phyloP scores from a whole-genome alignment of 1,284 basidiomycete species.

The Trametes hirsuta region DNA sequence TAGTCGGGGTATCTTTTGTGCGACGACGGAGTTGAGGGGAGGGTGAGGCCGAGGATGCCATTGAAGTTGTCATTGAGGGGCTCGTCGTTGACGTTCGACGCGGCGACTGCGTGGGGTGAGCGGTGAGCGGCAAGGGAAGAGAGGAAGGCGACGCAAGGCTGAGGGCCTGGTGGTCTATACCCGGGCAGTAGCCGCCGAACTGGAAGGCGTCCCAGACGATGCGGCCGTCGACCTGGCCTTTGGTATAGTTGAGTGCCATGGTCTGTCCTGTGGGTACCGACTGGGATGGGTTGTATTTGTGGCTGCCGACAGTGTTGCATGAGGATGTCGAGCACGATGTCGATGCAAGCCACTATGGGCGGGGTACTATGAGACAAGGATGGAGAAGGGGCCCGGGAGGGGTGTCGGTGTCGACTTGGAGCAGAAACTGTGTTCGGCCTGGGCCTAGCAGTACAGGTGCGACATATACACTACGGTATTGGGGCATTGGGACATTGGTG shows the following conservation, averaged over 20 bases:
- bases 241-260: conserved; percentile 60
- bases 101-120: conserved; percentile 49
- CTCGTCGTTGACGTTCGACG: conserved; percentile 33
- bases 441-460: conserved; percentile 56
- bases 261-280: conserved; percentile 42
- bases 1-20: conserved; percentile 48
- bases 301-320: conserved; percentile 49
- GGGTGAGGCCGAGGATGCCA: too few relatives aligned
- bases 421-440: conserved; percentile 49
- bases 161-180: conserved; percentile 61
- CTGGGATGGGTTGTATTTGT: conserved; percentile 55
- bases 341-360: conserved; percentile 55
- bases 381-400: conserved; percentile 49
- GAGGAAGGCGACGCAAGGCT: conserved; percentile 40
- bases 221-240: conserved; percentile 58
- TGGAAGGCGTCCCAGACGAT: conserved; percentile 67
- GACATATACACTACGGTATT: conserved; percentile 52
- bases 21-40: too few relatives aligned
- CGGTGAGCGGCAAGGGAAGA: neutral
- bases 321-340: conserved; percentile 51
- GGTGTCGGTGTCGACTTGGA: conserved; percentile 78
- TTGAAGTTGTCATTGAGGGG: too few relatives aligned
- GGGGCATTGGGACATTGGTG: conserved; percentile 30
- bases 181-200: conserved; percentile 54
- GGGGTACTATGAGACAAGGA: neutral